Evolutionary conservation across 345 rosid species (phyloP).

Genomic region (Durio zibethinus): DNA sequence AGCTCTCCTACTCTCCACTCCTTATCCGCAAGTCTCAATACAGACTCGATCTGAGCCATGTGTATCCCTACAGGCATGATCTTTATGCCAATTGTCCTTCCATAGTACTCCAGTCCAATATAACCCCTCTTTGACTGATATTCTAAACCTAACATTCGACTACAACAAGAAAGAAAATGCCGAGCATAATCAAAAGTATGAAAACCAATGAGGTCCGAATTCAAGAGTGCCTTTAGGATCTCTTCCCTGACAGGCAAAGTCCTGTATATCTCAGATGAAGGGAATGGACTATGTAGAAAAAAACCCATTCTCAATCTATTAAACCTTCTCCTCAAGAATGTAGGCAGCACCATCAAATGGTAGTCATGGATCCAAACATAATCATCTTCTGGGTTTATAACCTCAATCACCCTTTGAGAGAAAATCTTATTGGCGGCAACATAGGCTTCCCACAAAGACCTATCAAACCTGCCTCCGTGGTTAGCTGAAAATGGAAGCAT

Average conservation of each 20-base stretch:
- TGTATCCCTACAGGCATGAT: constrained; percentile 83
- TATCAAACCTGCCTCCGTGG: constrained; percentile 67
- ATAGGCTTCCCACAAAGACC: constrained; percentile 77
- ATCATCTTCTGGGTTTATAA: constrained; percentile 75
- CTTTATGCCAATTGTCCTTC: constrained; percentile 74
- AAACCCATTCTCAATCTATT: constrained; percentile 72
- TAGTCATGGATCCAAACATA: constrained; percentile 80
- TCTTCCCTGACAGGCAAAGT: constrained; percentile 76
- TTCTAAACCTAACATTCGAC: constrained; percentile 68
- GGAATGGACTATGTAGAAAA: constrained; percentile 74
- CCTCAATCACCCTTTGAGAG: constrained; percentile 67
- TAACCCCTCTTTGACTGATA: constrained; percentile 78
- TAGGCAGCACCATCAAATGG: constrained; percentile 80
- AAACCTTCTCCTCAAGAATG: constrained; percentile 63
- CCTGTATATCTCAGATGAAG: constrained; percentile 75
- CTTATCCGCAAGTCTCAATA: constrained; percentile 58
- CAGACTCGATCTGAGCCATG: constrained; percentile 71
- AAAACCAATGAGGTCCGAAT: constrained; percentile 70
- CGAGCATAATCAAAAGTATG: constrained; percentile 97
- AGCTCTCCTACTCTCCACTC: constrained; percentile 73
- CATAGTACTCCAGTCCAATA: constrained; percentile 71
- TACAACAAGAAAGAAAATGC: constrained; percentile 76
- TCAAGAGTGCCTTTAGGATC: constrained; percentile 66
- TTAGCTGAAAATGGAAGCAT: constrained; percentile 68
- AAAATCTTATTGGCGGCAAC: constrained; percentile 72